Evolutionary conservation across 1,284 basidiomycete genomes (phyloP).

Genomic region (Boletus albobrunnescens): DNA sequence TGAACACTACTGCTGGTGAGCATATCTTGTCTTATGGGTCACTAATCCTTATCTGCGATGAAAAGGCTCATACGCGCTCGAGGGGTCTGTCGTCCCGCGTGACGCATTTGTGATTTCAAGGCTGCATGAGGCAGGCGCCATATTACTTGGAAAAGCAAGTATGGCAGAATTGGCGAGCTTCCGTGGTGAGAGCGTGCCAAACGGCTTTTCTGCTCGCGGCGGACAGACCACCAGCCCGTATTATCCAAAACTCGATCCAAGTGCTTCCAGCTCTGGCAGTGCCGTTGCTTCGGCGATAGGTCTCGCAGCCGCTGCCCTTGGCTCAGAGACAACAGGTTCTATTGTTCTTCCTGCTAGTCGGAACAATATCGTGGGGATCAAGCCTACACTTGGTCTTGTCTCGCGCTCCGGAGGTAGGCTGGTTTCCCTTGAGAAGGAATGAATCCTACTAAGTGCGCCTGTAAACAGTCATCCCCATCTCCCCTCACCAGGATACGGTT

Average conservation of each 20-base stretch:
- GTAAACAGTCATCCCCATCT: conserved; percentile 46
- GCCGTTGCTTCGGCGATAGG: conserved; percentile 48
- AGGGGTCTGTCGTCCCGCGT: conserved; percentile 57
- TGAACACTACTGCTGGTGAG: conserved; percentile 56
- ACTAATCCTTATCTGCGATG: neutral
- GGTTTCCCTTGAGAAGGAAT: neutral
- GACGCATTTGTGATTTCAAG: conserved; percentile 61
- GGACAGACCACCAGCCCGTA: conserved; percentile 51
- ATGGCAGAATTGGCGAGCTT: conserved; percentile 51
- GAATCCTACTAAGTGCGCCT: neutral
- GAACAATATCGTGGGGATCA: conserved; percentile 44
- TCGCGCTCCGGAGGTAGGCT: conserved; percentile 46
- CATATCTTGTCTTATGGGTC: neutral
- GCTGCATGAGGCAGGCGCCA: conserved; percentile 52
- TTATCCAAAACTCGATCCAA: conserved; percentile 47
- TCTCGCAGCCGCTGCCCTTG: conserved; percentile 46
- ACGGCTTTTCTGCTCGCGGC: conserved; percentile 50
- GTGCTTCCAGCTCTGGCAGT: conserved; percentile 50
- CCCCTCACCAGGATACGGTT: conserved; percentile 47
- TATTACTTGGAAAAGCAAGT: conserved; percentile 50
- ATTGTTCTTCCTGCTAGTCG: conserved; percentile 41
- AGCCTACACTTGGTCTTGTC: conserved; percentile 40
- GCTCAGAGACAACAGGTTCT: conserved; percentile 53
- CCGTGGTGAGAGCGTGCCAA: conserved; percentile 39
- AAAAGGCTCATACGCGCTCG: conserved; percentile 52